Conservation (phyloP, 305 asterid genomes). For the Fraxinus angustifolia region DNA sequence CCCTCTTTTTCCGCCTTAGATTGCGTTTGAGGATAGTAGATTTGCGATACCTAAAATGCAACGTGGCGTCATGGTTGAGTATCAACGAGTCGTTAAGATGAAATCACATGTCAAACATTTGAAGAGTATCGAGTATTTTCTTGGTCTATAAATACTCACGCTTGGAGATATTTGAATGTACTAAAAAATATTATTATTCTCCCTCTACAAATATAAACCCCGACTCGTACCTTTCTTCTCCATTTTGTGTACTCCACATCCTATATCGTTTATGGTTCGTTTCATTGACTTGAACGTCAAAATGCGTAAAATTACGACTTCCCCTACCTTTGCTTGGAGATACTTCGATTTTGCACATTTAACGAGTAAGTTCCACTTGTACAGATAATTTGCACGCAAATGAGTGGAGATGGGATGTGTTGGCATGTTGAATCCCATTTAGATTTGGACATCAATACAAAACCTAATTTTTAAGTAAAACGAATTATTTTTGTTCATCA, state of each 20-base stretch:
- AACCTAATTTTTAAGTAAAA: not conserved
- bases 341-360: too few relatives aligned
- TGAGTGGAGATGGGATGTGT: not conserved
- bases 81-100: not conserved
- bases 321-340: too few relatives aligned
- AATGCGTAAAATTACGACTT: too few relatives aligned
- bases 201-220: not conserved
- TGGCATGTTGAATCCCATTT: too few relatives aligned
- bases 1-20: not conserved
- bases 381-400: not conserved
- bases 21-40: not conserved
- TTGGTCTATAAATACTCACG: not conserved
- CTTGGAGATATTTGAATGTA: not conserved
- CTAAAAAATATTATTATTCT: too few relatives aligned
- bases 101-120: not conserved
- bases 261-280: not conserved
- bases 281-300: not conserved
- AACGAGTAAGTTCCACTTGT: not conserved
- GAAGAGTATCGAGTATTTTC: too few relatives aligned
- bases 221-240: not conserved
- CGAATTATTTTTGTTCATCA: not conserved
- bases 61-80: not conserved
- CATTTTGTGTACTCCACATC: not conserved
- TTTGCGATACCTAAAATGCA: not conserved
- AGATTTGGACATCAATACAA: not conserved